Base-by-base conservation (phyloP, 495 filamentous ascomycete genomes). In the Neurospora sp. region DNA sequence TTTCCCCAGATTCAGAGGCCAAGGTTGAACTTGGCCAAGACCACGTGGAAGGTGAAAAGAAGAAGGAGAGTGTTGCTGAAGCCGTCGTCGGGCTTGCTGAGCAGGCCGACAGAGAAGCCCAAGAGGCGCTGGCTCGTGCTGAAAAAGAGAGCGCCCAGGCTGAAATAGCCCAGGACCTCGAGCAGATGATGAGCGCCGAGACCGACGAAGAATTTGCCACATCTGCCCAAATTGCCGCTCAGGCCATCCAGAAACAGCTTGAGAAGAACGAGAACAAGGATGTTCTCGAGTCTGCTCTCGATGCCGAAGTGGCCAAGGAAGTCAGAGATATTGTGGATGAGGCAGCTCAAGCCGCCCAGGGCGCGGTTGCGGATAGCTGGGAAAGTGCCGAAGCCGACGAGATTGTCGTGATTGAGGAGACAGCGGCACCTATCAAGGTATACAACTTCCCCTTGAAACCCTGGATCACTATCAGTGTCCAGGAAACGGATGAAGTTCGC, bases 361-460 rank as follows among this genome's bases (percentile, higher is more conserved):
- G 84, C 70, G 82, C 85, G 18, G 83, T 86, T 70, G 86, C 87
- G 6, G 91, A 93, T 71, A 93, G 89, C 80, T 94, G 92, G 92
- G 92, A 95, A 81, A 95, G 90, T 74, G 90, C 89, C 12, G 86
- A 88, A 71, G 87, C 85, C 12, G 88, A 88, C 39, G 93, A 95
- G 79, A 93, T 91, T 68, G 88, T 88, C 44, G 87, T 88, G 14
- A 87, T 88, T 69, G 91, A 96, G 79, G 90, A 90, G 72, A 82
- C 88, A 42, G 85, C 87, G 37, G 83, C 85, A 40, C 85, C 89
- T 38, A 87, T 97, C 35, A 89, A 86, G 76, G 94, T 98, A 61
- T 93, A 94, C 83, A 95, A 96, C 78, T 97, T 99, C 82, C 96
- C 94, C 18, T 92, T 99, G 88, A 91, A 89, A 78, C 95, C 96